Percentiles rank a stretch among this genome's conserved stretches.
Evolutionary conservation across 2,329 filamentous ascomycete genomes (phyloP).

Genomic region (Penicillium sp.): DNA sequence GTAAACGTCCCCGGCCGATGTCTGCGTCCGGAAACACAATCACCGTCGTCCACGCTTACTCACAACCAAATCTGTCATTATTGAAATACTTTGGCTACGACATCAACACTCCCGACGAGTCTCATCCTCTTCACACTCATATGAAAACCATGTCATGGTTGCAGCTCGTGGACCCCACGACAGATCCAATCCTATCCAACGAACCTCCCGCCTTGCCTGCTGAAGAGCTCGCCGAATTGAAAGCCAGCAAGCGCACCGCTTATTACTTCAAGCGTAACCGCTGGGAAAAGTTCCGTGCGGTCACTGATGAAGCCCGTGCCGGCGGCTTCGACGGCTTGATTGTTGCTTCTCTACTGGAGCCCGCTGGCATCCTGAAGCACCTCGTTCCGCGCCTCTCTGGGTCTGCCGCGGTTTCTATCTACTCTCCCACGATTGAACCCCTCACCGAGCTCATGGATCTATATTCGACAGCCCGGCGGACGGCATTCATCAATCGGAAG

Average conservation of each 20-base stretch:
- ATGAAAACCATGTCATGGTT: constrained; percentile 89
- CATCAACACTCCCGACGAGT: constrained; percentile 61
- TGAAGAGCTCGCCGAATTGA: constrained; percentile 68
- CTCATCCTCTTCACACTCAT: constrained; percentile 78
- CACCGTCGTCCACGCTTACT: constrained; percentile 57
- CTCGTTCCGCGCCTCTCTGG: constrained; percentile 78
- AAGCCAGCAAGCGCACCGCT: constrained; percentile 77
- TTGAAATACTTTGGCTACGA: constrained; percentile 91
- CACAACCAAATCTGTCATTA: constrained; percentile 85
- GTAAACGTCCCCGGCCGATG: constrained; percentile 33
- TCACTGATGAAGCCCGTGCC: constrained; percentile 72
- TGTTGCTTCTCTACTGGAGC: constrained; percentile 80
- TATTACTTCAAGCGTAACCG: constrained; percentile 88
- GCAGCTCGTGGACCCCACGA: constrained; percentile 76
- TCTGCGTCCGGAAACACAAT: constrained; percentile 61
- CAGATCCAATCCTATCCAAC: constrained; percentile 72
- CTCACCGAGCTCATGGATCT: constrained; percentile 76
- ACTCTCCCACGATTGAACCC: constrained; percentile 78
- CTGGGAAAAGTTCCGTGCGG: constrained; percentile 70
- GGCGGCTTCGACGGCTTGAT: constrained; percentile 84
- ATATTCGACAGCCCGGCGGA: constrained; percentile 77
- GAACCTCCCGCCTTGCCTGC: constrained; percentile 63
- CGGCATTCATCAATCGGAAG: constrained; percentile 62
- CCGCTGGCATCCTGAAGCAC: constrained; percentile 71
- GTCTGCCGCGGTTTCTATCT: constrained; percentile 82